Conservation (phyloP, 805 yeast species). For the Teunomyces aglyptinius region DNA sequence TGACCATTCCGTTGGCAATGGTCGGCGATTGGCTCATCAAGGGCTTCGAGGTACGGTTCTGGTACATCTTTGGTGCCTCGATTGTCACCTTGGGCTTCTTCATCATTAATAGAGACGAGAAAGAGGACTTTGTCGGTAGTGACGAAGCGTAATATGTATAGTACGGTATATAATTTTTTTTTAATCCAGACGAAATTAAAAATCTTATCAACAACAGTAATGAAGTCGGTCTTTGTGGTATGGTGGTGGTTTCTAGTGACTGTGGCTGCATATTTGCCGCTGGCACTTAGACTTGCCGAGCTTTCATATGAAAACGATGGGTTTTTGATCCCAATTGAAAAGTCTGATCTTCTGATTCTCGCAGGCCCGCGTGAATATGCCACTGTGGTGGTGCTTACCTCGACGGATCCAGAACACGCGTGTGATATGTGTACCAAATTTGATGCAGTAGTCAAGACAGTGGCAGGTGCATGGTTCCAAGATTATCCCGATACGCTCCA, state of each 20-base stretch:
- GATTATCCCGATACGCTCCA: slow-evolving; percentile 43
- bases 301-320: slow-evolving; percentile 10
- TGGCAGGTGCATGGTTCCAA: slow-evolving; percentile 41
- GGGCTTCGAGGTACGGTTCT: slow-evolving; percentile 54
- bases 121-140: slow-evolving; percentile 46
- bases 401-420: slow-evolving; percentile 39
- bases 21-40: slow-evolving; percentile 80
- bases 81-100: slow-evolving; percentile 82
- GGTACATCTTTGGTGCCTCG: slow-evolving; percentile 76
- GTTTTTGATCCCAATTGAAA: slow-evolving; percentile 42
- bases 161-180: neutral
- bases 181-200: neutral
- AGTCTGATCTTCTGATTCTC: slow-evolving; percentile 40
- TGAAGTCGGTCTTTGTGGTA: neutral
- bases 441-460: slow-evolving; percentile 38
- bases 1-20: slow-evolving; percentile 94
- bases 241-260: neutral
- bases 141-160: neutral
- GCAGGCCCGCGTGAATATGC: slow-evolving; percentile 52
- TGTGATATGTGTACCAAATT: slow-evolving; percentile 51
- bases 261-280: neutral
- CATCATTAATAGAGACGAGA: slow-evolving; percentile 76
- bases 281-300: neutral
- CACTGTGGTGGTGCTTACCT: slow-evolving; percentile 52
- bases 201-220: no score